Conservation (phyloP, 164 flowering plant species). For the Annona squamosa region DNA sequence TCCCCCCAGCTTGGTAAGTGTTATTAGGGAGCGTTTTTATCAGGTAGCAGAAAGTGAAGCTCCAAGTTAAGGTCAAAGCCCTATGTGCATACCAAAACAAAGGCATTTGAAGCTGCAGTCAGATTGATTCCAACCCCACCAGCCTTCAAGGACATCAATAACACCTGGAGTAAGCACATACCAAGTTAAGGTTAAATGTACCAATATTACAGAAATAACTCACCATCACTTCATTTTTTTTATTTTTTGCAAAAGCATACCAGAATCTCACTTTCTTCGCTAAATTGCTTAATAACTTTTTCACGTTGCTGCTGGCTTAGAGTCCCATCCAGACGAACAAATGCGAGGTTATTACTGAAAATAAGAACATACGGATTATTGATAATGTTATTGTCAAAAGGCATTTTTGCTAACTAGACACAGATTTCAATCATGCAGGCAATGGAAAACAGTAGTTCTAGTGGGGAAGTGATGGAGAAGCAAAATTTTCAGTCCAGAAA, state of each 20-base stretch:
- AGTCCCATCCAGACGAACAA: constrained; percentile 90
- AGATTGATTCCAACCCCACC: constrained; percentile 99
- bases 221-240: neutral
- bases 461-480: no score
- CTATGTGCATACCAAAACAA: constrained; percentile 63
- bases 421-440: neutral
- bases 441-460: no score
- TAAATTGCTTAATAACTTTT: constrained; percentile 72
- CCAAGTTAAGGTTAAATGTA: neutral
- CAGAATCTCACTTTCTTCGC: constrained; percentile 68
- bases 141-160: constrained; percentile 93
- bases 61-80: neutral
- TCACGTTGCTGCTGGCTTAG: constrained; percentile 86
- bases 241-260: constrained; percentile 26
- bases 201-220: neutral
- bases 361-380: neutral
- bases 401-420: neutral
- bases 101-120: constrained; percentile 92
- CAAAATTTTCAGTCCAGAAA: no score
- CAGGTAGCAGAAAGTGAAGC: neutral
- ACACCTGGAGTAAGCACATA: constrained; percentile 42
- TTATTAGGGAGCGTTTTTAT: neutral
- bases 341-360: constrained; percentile 61
- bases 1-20: neutral
- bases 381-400: neutral